These are phyloP conservation scores for Aspergillus biplanus DNA, from an alignment of 495 filamentous ascomycete species.

Conservation along the genomic window DNA sequence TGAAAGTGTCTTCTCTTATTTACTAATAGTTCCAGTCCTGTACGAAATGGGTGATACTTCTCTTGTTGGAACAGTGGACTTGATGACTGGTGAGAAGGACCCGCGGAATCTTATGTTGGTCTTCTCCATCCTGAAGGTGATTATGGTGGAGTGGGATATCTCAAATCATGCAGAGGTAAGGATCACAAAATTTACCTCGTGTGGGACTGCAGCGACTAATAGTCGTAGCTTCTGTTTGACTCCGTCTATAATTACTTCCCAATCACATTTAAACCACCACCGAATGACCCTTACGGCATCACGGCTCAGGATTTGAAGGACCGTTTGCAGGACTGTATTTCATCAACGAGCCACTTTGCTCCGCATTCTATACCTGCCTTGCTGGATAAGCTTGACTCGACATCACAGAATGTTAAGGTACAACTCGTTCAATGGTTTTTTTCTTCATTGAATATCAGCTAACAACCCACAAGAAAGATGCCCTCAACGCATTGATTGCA, in stretches of 20 bases:
- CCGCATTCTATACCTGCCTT: slow-evolving; percentile 70
- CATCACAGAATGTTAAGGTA: slow-evolving; percentile 74
- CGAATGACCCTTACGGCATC: slow-evolving; percentile 75
- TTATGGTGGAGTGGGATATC: slow-evolving; percentile 77
- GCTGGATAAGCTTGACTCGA: slow-evolving; percentile 77
- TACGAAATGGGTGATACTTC: slow-evolving; percentile 61
- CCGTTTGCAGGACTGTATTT: slow-evolving; percentile 70
- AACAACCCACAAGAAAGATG: slow-evolving; percentile 61
- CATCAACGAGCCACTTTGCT: slow-evolving; percentile 69
- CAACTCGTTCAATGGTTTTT: neutral
- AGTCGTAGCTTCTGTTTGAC: slow-evolving; percentile 63
- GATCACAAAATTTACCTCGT: neutral
- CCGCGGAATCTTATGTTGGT: slow-evolving; percentile 78
- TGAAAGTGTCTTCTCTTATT: neutral
- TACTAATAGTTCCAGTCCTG: slow-evolving; percentile 43
- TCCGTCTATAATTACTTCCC: slow-evolving; percentile 80
- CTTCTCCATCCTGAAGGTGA: slow-evolving; percentile 71
- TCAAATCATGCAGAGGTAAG: slow-evolving; percentile 62
- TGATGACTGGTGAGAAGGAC: slow-evolving; percentile 77
- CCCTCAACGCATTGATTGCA: slow-evolving; percentile 65
- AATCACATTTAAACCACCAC: slow-evolving; percentile 75
- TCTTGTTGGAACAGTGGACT: slow-evolving; percentile 64
- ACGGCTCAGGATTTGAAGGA: slow-evolving; percentile 74
- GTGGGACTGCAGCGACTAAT: slow-evolving; percentile 29
- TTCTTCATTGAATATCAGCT: slow-evolving; percentile 23